Base-by-base conservation (phyloP, 768 basidiomycete genomes). In the Suillus decipiens region DNA sequence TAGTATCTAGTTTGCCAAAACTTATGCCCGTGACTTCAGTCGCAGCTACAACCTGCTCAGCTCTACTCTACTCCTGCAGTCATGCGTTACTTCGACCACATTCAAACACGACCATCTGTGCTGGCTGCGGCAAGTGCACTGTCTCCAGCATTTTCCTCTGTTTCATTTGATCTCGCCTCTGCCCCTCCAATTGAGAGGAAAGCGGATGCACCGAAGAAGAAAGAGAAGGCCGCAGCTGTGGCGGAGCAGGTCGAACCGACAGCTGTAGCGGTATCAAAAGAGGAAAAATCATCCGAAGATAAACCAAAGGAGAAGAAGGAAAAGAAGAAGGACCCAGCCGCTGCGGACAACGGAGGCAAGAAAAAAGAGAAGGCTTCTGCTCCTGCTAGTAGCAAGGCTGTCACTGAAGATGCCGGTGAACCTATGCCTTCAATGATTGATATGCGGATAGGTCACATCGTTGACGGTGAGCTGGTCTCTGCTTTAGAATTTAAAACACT, bases 391-490 rank as follows among this genome's bases (percentile, higher is more conserved):
- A 66, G 70, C 28, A 76, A 75, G 28, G 79, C 77, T 62, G 72
- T 72, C 63, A 74, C 76, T 39, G 86, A 84, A 63, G 95, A 94
- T 67, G 82, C 83, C 2, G 86, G 89, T n/a, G 89, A 89, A 66
- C 95, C 96, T 39, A 81, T 89, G 19, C 97, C 97, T 15, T 95
- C 93, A 50, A 98, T 99, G 96, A 91, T 99, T 70, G 97, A 99
- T 70, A 82, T 99, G 64, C 86, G 96, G 53, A 94, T 99, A 3
- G 96, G 97, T 3, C 89, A 87, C 68, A 96, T 99, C 66, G 78
- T 98, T 19, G 92, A 97, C 72, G 87, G 95, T 96, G 68, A 72
- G 86, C 76, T 37, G 7, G 14, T 37, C 47, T 39, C 36, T 59
- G 1, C n/a, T 57, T 19, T 28, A 17, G 3, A 28, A 31, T 57